A percentile compares a stretch with the other conserved stretches of the same genome.
phyloP scores from a whole-genome alignment of 2,329 filamentous ascomycete species.

The Epichloe gansuensis region DNA sequence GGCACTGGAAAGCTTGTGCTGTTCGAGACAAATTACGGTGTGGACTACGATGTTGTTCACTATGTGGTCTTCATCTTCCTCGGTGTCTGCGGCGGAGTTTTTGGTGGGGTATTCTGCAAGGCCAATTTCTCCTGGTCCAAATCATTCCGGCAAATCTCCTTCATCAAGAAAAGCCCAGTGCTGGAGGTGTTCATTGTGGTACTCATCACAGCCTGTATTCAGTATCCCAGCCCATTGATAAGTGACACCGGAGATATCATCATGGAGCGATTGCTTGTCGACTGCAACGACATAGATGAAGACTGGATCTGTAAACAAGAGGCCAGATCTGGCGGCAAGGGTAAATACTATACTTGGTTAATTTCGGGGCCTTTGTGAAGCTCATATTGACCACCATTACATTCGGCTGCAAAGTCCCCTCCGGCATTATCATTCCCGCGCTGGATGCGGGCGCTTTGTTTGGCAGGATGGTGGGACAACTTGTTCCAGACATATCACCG shows the following conservation, averaged over 20 bases:
- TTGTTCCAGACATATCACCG: slow-evolving; percentile 31
- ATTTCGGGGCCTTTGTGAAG: slow-evolving; percentile 41
- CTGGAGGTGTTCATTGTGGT: slow-evolving; percentile 44
- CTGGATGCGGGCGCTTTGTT: slow-evolving; percentile 46
- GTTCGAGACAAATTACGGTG: slow-evolving; percentile 48
- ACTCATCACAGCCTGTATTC: slow-evolving; percentile 38
- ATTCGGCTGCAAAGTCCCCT: slow-evolving; percentile 48
- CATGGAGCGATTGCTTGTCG: slow-evolving; percentile 43
- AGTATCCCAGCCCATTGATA: slow-evolving; percentile 43
- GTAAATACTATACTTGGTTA: slow-evolving; percentile 36
- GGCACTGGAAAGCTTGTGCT: slow-evolving; percentile 48
- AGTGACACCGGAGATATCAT: slow-evolving; percentile 42
- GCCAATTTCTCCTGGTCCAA: slow-evolving; percentile 45
- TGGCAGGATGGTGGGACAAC: slow-evolving; percentile 37
- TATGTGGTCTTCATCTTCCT: slow-evolving; percentile 45
- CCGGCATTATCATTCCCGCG: slow-evolving; percentile 48
- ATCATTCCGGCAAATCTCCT: slow-evolving; percentile 35
- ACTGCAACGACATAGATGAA: slow-evolving; percentile 30
- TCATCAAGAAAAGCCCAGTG: slow-evolving; percentile 44
- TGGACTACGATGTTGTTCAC: slow-evolving; percentile 40
- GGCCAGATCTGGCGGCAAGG: slow-evolving; percentile 18
- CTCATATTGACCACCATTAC: slow-evolving; percentile 44
- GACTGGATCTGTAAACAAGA: slow-evolving; percentile 41
- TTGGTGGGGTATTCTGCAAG: slow-evolving; percentile 46
- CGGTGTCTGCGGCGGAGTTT: slow-evolving; percentile 44